phyloP scores from a whole-genome alignment of 495 filamentous ascomycete genomes.

The Talaromyces trachyspermus region DNA sequence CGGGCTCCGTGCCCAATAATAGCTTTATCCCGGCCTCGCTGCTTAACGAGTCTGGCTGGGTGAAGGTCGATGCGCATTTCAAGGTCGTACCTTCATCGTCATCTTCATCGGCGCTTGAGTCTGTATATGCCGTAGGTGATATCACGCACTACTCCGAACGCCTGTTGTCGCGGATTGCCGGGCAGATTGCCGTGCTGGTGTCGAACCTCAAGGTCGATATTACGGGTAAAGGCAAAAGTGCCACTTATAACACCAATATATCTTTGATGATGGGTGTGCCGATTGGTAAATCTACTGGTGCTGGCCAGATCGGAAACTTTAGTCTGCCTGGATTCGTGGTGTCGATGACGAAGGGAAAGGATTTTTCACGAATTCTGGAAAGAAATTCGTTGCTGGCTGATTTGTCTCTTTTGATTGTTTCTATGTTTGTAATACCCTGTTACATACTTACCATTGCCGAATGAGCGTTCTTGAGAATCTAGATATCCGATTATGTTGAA shows the following conservation, averaged over 20 bases:
- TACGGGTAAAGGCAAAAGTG: conserved; percentile 12
- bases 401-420: neutral
- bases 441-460: too few species aligned
- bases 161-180: conserved; percentile 19
- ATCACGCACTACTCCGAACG: conserved; percentile 30
- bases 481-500: too few species aligned
- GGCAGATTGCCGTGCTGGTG: conserved; percentile 22
- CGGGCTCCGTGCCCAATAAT: conserved; percentile 54
- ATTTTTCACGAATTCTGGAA: conserved; percentile 20
- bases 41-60: conserved; percentile 44
- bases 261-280: conserved; percentile 32
- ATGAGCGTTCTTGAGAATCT: neutral
- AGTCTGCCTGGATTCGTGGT: conserved; percentile 37
- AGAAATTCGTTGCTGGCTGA: conserved; percentile 4
- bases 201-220: conserved; percentile 30
- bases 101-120: conserved; percentile 25
- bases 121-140: conserved; percentile 33
- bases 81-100: too few species aligned
- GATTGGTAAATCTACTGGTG: conserved; percentile 38
- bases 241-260: conserved; percentile 16
- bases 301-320: conserved; percentile 42
- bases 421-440: neutral
- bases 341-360: conserved; percentile 38
- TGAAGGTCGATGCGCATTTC: conserved; percentile 49
- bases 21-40: conserved; percentile 46